Conservation (phyloP, 139 green algal genomes). For the Ettlia oleoabundans region DNA sequence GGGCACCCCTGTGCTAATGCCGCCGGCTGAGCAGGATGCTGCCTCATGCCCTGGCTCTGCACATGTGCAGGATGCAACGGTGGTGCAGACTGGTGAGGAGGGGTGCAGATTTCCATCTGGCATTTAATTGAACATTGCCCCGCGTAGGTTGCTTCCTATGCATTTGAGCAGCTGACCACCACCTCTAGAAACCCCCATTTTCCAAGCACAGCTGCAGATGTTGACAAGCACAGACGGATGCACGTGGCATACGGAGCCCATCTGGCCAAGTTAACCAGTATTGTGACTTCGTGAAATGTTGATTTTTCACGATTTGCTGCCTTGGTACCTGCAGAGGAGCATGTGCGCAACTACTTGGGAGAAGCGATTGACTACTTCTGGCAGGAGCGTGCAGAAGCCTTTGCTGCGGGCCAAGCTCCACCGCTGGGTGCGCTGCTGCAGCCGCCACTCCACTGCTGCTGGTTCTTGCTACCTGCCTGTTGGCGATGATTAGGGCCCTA, state of each 20-base stretch:
- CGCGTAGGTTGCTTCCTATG: too few relatives aligned
- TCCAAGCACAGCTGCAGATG: too few relatives aligned
- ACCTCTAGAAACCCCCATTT: neutral
- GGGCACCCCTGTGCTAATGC: neutral
- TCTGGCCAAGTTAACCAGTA: too few relatives aligned
- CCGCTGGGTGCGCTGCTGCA: conserved; percentile 21
- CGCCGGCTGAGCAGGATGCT: neutral
- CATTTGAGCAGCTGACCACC: neutral
- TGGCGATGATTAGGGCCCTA: neutral
- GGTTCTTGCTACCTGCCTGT: neutral
- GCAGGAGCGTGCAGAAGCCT: conserved; percentile 10
- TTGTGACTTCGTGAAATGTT: too few relatives aligned
- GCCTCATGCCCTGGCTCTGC: conserved; percentile 20
- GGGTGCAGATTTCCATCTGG: neutral
- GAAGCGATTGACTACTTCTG: conserved; percentile 29
- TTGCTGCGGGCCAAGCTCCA: conserved; percentile 2
- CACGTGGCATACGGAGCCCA: too few relatives aligned
- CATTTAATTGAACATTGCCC: neutral
- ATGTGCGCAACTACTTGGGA: conserved; percentile 4
- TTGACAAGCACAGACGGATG: too few relatives aligned
- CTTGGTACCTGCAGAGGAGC: conserved; percentile 21
- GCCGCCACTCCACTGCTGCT: neutral
- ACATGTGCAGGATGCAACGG: conserved; percentile 4
- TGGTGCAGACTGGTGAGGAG: conserved; percentile 16
- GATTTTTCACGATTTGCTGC: too few relatives aligned